phyloP scores from a whole-genome alignment of 176 grass and related monocot species.

The Themeda triandra region DNA sequence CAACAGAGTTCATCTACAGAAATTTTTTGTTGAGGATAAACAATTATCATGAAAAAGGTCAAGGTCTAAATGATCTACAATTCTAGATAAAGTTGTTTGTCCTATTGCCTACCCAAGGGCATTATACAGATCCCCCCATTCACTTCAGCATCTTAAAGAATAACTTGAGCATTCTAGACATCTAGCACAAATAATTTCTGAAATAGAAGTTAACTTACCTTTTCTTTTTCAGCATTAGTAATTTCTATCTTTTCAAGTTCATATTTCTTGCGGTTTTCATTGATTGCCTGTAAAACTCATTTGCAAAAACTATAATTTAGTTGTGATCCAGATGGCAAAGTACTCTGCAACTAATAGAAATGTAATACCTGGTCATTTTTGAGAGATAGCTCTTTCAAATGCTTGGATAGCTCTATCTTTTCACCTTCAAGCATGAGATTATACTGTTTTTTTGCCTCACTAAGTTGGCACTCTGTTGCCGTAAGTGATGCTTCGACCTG shows the following conservation, averaged over 20 bases:
- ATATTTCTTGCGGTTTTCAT: constrained; percentile 84
- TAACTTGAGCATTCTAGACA: constrained; percentile 6
- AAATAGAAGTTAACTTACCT: constrained; percentile 45
- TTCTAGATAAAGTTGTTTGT: too few species aligned
- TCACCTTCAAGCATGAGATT: constrained; percentile 90
- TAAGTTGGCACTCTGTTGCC: constrained; percentile 71
- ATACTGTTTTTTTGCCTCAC: constrained; percentile 74
- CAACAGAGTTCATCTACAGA: too few species aligned
- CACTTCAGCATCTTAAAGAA: too few species aligned
- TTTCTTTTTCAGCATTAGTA: constrained; percentile 71
- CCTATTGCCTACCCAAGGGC: too few species aligned
- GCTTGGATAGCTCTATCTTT: constrained; percentile 89
- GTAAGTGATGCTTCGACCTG: constrained; percentile 70
- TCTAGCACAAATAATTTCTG: constrained; percentile 10
- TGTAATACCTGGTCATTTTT: constrained; percentile 90
- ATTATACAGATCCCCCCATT: too few species aligned
- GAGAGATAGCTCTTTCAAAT: constrained; percentile 83
- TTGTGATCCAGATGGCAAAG: neutral
- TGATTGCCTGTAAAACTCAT: constrained; percentile 73
- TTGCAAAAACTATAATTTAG: constrained; percentile 26
- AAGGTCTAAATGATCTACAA: too few species aligned
- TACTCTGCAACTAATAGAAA: constrained; percentile 10
- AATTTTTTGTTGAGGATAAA: too few species aligned
- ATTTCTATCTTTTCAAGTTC: constrained; percentile 91
- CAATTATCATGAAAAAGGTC: too few species aligned